Evolutionary conservation across 345 rosid species (phyloP).

Genomic region (Streptanthus diversifolius): DNA sequence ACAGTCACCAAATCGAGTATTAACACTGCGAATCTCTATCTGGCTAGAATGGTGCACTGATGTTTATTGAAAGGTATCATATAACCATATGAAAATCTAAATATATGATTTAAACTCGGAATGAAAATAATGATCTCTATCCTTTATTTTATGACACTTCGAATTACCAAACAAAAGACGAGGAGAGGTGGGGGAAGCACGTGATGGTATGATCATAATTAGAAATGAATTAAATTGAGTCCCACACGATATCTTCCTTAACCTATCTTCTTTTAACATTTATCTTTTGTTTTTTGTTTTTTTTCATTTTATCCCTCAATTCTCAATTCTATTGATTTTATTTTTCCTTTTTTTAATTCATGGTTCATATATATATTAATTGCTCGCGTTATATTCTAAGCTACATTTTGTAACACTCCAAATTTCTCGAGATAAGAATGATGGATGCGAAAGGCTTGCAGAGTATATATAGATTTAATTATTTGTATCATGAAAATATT

Average conservation of each 20-base stretch:
- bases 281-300: background rate
- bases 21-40: background rate
- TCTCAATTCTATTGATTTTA: background rate
- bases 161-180: conserved; percentile 25
- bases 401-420: background rate
- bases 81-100: background rate
- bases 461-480: too few relatives aligned
- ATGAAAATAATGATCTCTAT: background rate
- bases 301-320: background rate
- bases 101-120: background rate
- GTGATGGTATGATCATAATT: conserved; percentile 21
- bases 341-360: background rate
- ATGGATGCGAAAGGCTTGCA: background rate
- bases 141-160: background rate
- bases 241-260: conserved; percentile 33
- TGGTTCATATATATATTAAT: background rate
- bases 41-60: conserved; percentile 13
- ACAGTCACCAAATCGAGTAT: background rate
- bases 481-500: background rate
- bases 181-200: conserved; percentile 14
- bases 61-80: conserved; percentile 23
- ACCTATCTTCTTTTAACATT: conserved; percentile 15
- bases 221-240: conserved; percentile 28
- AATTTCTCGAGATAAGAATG: too few relatives aligned
- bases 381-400: background rate